Base-by-base conservation (phyloP, 1,139 yeast genomes). In the Blastobotrys serpentis region DNA sequence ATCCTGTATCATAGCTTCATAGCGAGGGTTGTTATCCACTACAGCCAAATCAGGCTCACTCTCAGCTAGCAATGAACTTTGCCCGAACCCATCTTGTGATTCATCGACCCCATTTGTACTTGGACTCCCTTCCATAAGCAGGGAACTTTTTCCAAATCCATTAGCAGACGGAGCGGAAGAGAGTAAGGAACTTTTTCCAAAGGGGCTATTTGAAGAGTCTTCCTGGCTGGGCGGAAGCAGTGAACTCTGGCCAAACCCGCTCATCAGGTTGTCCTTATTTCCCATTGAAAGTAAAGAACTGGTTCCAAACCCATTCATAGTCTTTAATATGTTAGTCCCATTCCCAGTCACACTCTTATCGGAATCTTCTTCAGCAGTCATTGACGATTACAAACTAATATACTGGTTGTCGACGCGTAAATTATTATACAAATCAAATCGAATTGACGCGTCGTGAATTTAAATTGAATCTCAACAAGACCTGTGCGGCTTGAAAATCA, bases 1-100 rank as follows among this genome's bases (percentile, higher is more conserved):
- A 19, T 36, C 40, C 14, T 36, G 40, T 2, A 36, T 36, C 40
- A 36, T 18, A 8, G 40, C 18, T 18, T 36, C 40, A n/a, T 36
- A 36, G 13, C 40, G 40, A 4, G 25, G 7, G 25, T 19, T 19
- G 13, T 11, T 18, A 14, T 18, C 25, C 7, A 19, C 10, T 11
- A 36, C 6, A n/a, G 18, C 40, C 25, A 36, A 8, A 11, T 36
- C 40, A 36, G 40, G 19, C 3, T 11, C 25, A 19, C 19, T 36
- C 13, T 16, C 21, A 33, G 13, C 21, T n/a, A 21, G 16, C 26
- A 37, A 11, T 19, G 41, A 18, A 11, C 41, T 37, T 37, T 37
- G 18, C n/a, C 25, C 26, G 13, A 21, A 19, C 4, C 23, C 39
- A 11, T 7, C 5, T 6, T 14, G n/a, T 34, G 39, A 6, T 10